These are phyloP conservation scores for Chiua sp. DNA, from an alignment of 1,284 basidiomycete genomes.

Conservation along the genomic window DNA sequence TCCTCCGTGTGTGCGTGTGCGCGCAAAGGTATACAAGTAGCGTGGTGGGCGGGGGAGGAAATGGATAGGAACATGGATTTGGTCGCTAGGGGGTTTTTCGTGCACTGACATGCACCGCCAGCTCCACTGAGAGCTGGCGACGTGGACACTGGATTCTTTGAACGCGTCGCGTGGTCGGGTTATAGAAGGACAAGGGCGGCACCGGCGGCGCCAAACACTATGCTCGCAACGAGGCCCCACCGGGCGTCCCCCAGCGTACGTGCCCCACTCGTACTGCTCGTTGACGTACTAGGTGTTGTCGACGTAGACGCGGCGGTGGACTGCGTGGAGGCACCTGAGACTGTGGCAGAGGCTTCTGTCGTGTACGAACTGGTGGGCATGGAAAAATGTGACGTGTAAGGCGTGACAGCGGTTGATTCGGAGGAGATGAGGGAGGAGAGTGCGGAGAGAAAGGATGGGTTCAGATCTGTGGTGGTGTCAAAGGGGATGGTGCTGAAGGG, in stretches of 20 bases:
- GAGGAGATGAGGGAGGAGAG: conserved; percentile 35
- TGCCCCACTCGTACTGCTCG: not conserved
- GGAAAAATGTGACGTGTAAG: conserved; percentile 6
- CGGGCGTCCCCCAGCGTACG: not conserved
- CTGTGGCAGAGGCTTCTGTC: not conserved
- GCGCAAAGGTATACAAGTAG: not conserved
- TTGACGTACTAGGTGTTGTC: not conserved
- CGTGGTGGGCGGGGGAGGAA: not conserved
- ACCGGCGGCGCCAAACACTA: not conserved
- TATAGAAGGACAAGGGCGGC: not conserved
- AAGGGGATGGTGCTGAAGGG: conserved; percentile 25
- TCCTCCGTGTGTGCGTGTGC: not conserved
- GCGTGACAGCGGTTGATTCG: conserved; percentile 25
- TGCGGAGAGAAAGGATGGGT: conserved; percentile 21
- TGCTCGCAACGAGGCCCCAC: not conserved
- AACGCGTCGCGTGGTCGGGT: not conserved
- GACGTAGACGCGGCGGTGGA: not conserved
- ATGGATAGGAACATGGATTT: not conserved
- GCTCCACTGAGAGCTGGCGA: not conserved
- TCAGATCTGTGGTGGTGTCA: conserved; percentile 31
- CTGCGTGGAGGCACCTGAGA: not conserved
- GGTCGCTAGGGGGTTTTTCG: not conserved
- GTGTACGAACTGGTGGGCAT: not conserved
- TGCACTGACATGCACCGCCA: not conserved
- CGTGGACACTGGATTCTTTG: not conserved